A percentile compares a stretch with the other conserved stretches of the same genome.
phyloP scores from a whole-genome alignment of 2,329 filamentous ascomycete genomes.

The Botrytis pseudocinerea region DNA sequence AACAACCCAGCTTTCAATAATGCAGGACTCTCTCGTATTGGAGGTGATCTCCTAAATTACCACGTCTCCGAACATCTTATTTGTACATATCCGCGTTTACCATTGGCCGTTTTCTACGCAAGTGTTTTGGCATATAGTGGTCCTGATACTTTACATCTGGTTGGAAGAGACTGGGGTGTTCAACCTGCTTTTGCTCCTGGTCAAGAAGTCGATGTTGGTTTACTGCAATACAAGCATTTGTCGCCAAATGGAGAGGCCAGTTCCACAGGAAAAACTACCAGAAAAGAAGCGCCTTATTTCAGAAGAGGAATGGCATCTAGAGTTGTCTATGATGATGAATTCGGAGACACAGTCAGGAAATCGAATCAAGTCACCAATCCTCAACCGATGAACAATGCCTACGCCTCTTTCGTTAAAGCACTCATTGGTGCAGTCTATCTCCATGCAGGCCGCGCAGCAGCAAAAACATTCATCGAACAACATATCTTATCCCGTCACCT shows the following conservation, averaged over 20 bases:
- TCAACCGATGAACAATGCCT: slow-evolving; percentile 50
- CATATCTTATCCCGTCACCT: slow-evolving; percentile 82
- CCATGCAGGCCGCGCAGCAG: slow-evolving; percentile 75
- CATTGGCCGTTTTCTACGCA: slow-evolving; percentile 82
- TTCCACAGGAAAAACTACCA: slow-evolving; percentile 51
- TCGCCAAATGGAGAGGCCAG: slow-evolving; percentile 46
- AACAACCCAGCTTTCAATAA: slow-evolving; percentile 83
- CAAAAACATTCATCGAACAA: slow-evolving; percentile 77
- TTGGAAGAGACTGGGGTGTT: slow-evolving; percentile 87
- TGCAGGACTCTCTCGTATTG: slow-evolving; percentile 75
- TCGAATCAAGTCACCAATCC: slow-evolving; percentile 34
- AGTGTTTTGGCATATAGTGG: slow-evolving; percentile 84
- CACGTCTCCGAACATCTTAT: slow-evolving; percentile 87
- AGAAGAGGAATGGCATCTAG: slow-evolving; percentile 73
- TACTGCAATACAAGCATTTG: slow-evolving; percentile 72
- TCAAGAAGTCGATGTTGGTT: slow-evolving; percentile 85
- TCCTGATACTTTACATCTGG: slow-evolving; percentile 67
- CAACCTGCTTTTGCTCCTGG: slow-evolving; percentile 85
- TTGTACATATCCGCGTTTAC: slow-evolving; percentile 86
- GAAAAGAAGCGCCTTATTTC: slow-evolving; percentile 55
- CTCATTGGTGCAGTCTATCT: slow-evolving; percentile 83
- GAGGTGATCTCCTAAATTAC: slow-evolving; percentile 80
- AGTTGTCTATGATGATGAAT: slow-evolving; percentile 80
- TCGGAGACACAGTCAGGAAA: slow-evolving; percentile 63
- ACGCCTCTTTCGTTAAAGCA: slow-evolving; percentile 77